Evolutionary conservation across 768 basidiomycete species (phyloP).

Genomic region (Boletellus ananas): DNA sequence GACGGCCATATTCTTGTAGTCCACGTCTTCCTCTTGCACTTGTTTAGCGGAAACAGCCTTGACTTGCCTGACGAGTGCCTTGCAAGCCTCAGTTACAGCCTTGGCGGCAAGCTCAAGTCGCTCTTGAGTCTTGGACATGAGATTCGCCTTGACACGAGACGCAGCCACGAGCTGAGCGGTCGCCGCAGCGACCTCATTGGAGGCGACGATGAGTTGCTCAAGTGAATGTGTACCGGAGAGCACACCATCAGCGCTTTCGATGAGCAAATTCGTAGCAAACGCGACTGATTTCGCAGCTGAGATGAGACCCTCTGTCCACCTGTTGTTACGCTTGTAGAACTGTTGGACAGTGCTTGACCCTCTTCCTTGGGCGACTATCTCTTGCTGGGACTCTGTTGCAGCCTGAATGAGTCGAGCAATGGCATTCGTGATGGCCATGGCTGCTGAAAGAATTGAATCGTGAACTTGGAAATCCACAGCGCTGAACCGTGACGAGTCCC

Average conservation of each 20-base stretch:
- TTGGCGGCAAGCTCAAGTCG: conserved; percentile 94
- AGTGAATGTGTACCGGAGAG: conserved; percentile 94
- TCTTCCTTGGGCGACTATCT: conserved; percentile 94
- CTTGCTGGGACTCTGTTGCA: conserved; percentile 96
- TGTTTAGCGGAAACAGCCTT: conserved; percentile 90
- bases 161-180: conserved; percentile 99
- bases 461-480: conserved; percentile 95
- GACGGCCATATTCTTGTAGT: conserved; percentile 87
- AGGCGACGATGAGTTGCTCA: conserved; percentile 99
- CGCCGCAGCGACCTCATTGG: conserved; percentile 95
- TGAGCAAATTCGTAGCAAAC: conserved; percentile 91
- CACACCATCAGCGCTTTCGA: conserved; percentile 97
- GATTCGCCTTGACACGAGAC: conserved; percentile 94
- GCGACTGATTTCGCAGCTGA: conserved; percentile 98
- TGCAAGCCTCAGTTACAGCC: conserved; percentile 96
- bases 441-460: conserved; percentile 91
- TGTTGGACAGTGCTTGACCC: conserved; percentile 91
- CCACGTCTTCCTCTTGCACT: conserved; percentile 69
- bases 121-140: conserved; percentile 99
- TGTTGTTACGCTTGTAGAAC: conserved; percentile 99
- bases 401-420: conserved; percentile 94
- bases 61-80: conserved; percentile 93
- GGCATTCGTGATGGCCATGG: conserved; percentile 92
- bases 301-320: conserved; percentile 99
- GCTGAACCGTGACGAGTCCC: conserved; percentile 81